These are phyloP conservation scores for Xylariales sp. DNA, from an alignment of 2,329 filamentous ascomycete genomes.

Conservation along the genomic window DNA sequence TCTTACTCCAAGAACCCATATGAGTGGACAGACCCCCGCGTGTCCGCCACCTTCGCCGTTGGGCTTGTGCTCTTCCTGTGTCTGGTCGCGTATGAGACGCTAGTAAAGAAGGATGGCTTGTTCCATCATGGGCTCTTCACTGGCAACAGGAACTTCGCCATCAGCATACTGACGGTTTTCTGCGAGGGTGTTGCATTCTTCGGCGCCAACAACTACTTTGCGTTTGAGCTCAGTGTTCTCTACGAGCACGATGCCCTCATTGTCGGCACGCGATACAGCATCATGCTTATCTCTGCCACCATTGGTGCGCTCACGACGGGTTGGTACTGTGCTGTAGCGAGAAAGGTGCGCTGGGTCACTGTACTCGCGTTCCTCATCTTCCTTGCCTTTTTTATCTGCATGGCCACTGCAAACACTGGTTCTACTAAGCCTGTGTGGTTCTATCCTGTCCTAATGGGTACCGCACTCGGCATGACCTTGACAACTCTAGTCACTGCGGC, in stretches of 20 bases:
- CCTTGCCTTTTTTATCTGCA: conserved; percentile 27
- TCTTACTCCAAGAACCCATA: conserved; percentile 35
- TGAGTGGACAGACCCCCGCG: conserved; percentile 29
- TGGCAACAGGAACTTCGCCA: conserved; percentile 29
- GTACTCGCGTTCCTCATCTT: conserved; percentile 22
- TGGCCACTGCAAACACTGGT: conserved; percentile 26
- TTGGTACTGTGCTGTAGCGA: conserved; percentile 22
- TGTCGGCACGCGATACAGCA: conserved; percentile 26
- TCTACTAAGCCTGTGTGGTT: conserved; percentile 25
- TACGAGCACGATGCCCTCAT: conserved; percentile 31
- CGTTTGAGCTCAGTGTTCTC: conserved; percentile 29
- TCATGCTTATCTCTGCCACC: conserved; percentile 26
- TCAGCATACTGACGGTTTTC: conserved; percentile 29
- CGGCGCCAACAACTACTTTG: conserved; percentile 35
- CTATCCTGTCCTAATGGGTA: conserved; percentile 30
- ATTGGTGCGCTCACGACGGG: conserved; percentile 24
- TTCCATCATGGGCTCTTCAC: conserved; percentile 36
- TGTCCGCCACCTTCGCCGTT: conserved; percentile 29
- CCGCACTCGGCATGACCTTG: conserved; percentile 28
- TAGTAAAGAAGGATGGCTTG: conserved; percentile 34
- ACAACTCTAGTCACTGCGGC: conserved; percentile 30
- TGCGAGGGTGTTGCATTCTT: conserved; percentile 34
- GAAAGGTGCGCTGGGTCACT: conserved; percentile 21
- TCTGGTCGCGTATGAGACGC: conserved; percentile 28
- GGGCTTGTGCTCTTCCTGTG: conserved; percentile 21